Evolutionary conservation across 192 early-diverging fungal species (phyloP).

Genomic region (Jimgerdemannia lactiflua): DNA sequence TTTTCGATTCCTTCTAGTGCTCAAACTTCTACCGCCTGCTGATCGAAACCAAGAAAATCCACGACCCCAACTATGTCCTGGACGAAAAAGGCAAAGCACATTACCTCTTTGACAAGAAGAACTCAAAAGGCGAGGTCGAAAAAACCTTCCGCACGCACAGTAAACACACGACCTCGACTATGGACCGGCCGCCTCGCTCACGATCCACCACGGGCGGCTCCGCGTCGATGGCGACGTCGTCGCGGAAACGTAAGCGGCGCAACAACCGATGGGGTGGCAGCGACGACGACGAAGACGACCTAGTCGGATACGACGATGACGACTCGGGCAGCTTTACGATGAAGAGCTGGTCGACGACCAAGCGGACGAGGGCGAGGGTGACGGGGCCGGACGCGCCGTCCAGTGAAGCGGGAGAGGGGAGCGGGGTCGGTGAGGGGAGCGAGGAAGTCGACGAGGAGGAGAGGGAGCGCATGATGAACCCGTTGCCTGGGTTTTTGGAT

Average conservation of each 20-base stretch:
- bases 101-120: slow-evolving; percentile 88
- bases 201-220: background rate
- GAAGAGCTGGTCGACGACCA: slow-evolving; percentile 60
- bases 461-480: slow-evolving; percentile 62
- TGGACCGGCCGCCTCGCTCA: slow-evolving; percentile 17
- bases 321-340: slow-evolving; percentile 65
- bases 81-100: slow-evolving; percentile 90
- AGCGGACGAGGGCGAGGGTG: slow-evolving; percentile 48
- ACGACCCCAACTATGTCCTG: slow-evolving; percentile 90
- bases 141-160: slow-evolving; percentile 81
- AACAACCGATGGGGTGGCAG: slow-evolving; percentile 35
- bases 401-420: slow-evolving; percentile 5
- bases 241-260: slow-evolving; percentile 52
- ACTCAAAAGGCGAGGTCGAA: slow-evolving; percentile 71
- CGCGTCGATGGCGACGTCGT: slow-evolving; percentile 3
- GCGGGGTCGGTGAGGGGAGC: slow-evolving; percentile 22
- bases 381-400: slow-evolving; percentile 10
- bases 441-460: slow-evolving; percentile 43
- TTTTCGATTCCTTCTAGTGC: slow-evolving; percentile 52
- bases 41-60: slow-evolving; percentile 82
- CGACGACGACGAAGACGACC: slow-evolving; percentile 56
- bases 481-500: slow-evolving; percentile 88
- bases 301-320: slow-evolving; percentile 64
- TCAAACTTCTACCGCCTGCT: slow-evolving; percentile 95
- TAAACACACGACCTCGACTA: slow-evolving; percentile 32